Evolutionary conservation across 2,329 filamentous ascomycete genomes (phyloP), one percentile per base, ranked within the genome.

Genomic region (Fusarium sp.): DNA sequence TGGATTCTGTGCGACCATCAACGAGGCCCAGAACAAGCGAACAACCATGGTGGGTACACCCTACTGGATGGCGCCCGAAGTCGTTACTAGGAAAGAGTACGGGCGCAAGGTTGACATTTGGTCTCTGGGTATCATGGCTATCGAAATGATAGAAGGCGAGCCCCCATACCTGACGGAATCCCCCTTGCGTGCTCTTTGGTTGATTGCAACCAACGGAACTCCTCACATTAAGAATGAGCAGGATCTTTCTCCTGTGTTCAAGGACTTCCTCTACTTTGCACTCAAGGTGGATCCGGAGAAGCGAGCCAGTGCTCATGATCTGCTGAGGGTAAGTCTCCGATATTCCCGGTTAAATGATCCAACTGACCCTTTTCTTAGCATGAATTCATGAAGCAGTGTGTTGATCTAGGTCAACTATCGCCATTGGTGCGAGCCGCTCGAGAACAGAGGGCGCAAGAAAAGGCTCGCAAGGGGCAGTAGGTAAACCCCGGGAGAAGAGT

Each of bases 31-130:
- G 78, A 97, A 95, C 84, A 98, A 98, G 88, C 93, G 96, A 68
- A 98, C 95, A 9, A 99, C 96, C 20, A 99, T 98, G 96, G 96
- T 99, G 50, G 96, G 96, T 61, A 98, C 96, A 13, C 96, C 96
- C 5, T 99, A 99, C 84, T 99, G 96, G 96, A 99, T 99, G 96
- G 96, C 96, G 3, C 96, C 96, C 8, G 96, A 99, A 84, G 96
- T 99, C 28, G 96, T 99, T 34, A 98, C 95, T 12, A 89, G 95
- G 47, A 98, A 98, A 83, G 96, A 98, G 84, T 99, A 99, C 83
- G 96, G 96, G 75, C 93, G 96, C 72, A 99, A 98, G 84, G 96
- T 99, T 62, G 96, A 99, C 80, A 98, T 99, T 77, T 99, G 96
- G 96, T 97, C 94, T 67, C 86, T 99, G 50, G 96, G 96, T 67